A percentile compares a stretch with the other conserved stretches of the same genome.
Conservation (phyloP, 2,329 filamentous ascomycete species). For the Phyllosticta capitalensis region DNA sequence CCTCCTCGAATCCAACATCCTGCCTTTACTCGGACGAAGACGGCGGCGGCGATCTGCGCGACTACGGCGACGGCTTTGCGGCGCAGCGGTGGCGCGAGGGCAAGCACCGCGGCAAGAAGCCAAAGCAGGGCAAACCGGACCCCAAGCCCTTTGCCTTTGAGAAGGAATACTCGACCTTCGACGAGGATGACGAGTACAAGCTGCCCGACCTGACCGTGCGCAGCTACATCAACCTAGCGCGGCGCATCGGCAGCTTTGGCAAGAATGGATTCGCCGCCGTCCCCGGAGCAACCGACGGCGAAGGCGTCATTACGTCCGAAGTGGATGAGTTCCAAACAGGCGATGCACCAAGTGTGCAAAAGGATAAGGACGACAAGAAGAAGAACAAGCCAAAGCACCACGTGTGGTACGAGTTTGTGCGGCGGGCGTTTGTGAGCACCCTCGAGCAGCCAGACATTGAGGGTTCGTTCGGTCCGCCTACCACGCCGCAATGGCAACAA, state of each 20-base stretch:
- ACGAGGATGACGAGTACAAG: slow-evolving; percentile 62
- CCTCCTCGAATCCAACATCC: not conserved
- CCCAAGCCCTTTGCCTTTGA: slow-evolving; percentile 62
- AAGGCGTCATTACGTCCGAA: no score
- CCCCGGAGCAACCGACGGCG: slow-evolving; percentile 12
- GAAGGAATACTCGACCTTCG: slow-evolving; percentile 72
- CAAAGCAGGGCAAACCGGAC: slow-evolving; percentile 42
- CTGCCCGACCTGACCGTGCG: slow-evolving; percentile 76
- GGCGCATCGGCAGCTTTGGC: slow-evolving; percentile 52
- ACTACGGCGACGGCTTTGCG: slow-evolving; percentile 18
- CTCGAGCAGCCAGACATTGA: slow-evolving; percentile 55
- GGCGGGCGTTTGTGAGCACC: slow-evolving; percentile 70
- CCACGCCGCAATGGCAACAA: not conserved
- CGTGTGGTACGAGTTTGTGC: slow-evolving; percentile 68
- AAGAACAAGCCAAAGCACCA: slow-evolving; percentile 50
- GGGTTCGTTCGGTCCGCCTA: slow-evolving; percentile 22
- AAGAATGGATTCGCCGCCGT: slow-evolving; percentile 11
- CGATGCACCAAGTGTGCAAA: slow-evolving; percentile 22
- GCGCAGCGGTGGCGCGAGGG: slow-evolving; percentile 51
- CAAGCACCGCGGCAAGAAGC: slow-evolving; percentile 46
- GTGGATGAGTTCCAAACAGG: no score
- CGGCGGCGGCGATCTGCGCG: slow-evolving; percentile 20
- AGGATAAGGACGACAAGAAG: slow-evolving; percentile 41
- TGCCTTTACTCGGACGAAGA: not conserved
- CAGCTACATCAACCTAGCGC: slow-evolving; percentile 70